These are phyloP conservation scores for Chlorokybus atmophyticus DNA, from an alignment of 139 green algal genomes.

Conservation along the genomic window DNA sequence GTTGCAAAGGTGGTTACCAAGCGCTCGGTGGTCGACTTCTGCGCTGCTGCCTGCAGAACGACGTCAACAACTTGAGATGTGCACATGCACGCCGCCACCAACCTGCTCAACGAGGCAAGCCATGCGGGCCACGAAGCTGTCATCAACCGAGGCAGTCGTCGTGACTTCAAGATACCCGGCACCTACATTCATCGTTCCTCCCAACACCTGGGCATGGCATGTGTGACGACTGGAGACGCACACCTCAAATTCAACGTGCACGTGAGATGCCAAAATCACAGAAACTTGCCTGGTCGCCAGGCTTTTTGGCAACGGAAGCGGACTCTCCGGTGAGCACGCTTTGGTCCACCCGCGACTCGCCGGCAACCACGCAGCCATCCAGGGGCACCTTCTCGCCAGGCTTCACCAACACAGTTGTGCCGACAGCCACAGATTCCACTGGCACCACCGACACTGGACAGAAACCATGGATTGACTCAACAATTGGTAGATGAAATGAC, in stretches of 20 bases:
- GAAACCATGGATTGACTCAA: too few species aligned
- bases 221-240: too few species aligned
- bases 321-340: conserved; percentile 59
- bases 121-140: conserved; percentile 54
- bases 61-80: too few species aligned
- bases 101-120: conserved; percentile 51
- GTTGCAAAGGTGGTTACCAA: conserved; percentile 45
- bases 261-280: too few species aligned
- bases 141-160: conserved; percentile 34
- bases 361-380: conserved; percentile 50
- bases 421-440: conserved; percentile 4
- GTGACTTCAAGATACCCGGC: conserved; percentile 31
- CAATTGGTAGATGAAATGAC: too few species aligned
- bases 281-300: conserved; percentile 30
- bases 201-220: too few species aligned
- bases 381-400: conserved; percentile 55
- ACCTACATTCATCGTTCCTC: too few species aligned
- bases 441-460: too few species aligned
- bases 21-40: conserved; percentile 37
- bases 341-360: conserved; percentile 50
- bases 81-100: too few species aligned
- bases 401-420: background rate
- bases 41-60: too few species aligned
- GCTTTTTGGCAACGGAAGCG: conserved; percentile 36
- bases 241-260: too few species aligned